A percentile compares a stretch with the other conserved stretches of the same genome.
phyloP scores from a whole-genome alignment of 352 stramenopile genomes.

The Phytophthora vignae region DNA sequence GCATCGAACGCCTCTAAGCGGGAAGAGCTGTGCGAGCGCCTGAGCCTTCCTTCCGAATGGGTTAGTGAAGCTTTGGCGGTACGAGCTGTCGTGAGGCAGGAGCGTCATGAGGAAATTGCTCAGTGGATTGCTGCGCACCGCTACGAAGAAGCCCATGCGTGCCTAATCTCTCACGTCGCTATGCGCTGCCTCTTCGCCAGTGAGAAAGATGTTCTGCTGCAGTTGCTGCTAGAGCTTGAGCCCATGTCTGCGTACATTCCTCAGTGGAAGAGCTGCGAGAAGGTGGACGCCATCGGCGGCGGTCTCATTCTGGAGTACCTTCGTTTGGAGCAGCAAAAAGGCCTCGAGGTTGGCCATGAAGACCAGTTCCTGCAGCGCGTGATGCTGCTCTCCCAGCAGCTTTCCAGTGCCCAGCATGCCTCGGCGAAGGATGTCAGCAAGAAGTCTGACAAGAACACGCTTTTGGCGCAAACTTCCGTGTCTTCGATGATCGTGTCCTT shows the following conservation, averaged over 20 bases:
- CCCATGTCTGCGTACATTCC: constrained; percentile 58
- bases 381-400: constrained; percentile 59
- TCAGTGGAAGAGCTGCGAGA: constrained; percentile 67
- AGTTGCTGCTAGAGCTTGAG: constrained; percentile 69
- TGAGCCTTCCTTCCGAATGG: constrained; percentile 68
- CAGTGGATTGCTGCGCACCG: constrained; percentile 73
- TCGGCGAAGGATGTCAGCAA: constrained; percentile 29
- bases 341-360: constrained; percentile 60
- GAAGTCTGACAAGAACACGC: constrained; percentile 29
- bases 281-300: constrained; percentile 58
- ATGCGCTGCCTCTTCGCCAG: constrained; percentile 68
- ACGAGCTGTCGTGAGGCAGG: constrained; percentile 51
- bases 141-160: constrained; percentile 72
- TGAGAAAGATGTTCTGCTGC: constrained; percentile 62
- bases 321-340: constrained; percentile 68
- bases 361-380: constrained; percentile 70
- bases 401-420: constrained; percentile 50
- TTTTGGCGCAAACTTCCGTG: constrained; percentile 60
- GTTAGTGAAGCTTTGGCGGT: constrained; percentile 75
- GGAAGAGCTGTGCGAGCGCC: constrained; percentile 60
- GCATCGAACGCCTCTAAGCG: constrained; percentile 44
- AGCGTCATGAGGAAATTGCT: constrained; percentile 72
- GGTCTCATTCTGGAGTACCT: constrained; percentile 78
- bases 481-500: constrained; percentile 72
- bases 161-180: constrained; percentile 66